Evolutionary conservation across 169 alveolate species (phyloP), one percentile per base, ranked within the genome.

Genomic region (Amoebophrya sp.): DNA sequence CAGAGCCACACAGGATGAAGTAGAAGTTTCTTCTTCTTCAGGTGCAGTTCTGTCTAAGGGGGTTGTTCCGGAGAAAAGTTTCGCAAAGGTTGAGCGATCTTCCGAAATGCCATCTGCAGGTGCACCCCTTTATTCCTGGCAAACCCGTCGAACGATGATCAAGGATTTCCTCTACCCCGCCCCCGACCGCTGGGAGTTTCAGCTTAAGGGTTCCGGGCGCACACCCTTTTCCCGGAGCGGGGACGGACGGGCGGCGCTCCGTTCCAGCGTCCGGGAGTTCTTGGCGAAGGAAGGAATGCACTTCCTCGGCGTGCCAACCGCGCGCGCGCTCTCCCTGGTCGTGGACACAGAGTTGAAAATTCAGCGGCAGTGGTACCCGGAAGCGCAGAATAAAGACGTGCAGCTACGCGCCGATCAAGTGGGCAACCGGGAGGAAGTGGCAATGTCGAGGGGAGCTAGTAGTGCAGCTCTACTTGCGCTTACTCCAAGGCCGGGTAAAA

Each of bases 211-310:
- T 14, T 92, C 92, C 3, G 94, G 94, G 0, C 40, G 89, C 33
- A 92, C 94, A 23, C 92, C 94, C 39, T 92, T 92, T 32, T 89
- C 91, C n/a, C 88, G 94, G 23, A 90, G 92, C 0, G 77, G 54
- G 0, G 94, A 92, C 39, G 94, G 94, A 2, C 90, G 94, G 3
- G 94, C 94, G 0, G 94, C 90, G 41, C 92, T 92, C 0, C 92
- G 94, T 7, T 92, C 94, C 53, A 89, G 92, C 40, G 41, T 92
- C 40, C 77, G 94, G 2, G 94, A 92, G 92, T 92, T 92, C 88
- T 47, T 92, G 77, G 94, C 94, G 0, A 89, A 92, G 0, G 94
- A 92, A 83, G 94, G 92, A 23, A 77, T 91, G 93, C 91, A 91
- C 41, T 40, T 33, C 32, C 90, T 90, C 35, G 55, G 90, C 90